phyloP scores from a whole-genome alignment of 768 basidiomycete genomes.

The Paxillus rubicundulus region DNA sequence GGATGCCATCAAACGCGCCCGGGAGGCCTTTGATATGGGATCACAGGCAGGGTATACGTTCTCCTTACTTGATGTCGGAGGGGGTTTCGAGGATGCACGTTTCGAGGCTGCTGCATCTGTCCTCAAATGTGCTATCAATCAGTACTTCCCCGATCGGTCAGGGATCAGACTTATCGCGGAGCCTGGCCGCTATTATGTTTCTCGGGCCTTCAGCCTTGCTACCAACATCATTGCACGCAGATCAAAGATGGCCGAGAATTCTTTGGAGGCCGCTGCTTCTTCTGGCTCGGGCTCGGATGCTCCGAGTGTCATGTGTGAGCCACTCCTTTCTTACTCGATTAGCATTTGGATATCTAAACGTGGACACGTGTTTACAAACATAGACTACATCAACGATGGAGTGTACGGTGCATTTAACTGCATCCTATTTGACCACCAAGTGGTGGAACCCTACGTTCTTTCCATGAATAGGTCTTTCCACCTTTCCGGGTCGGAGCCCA shows the following conservation, averaged over 20 bases:
- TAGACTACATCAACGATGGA: conserved; percentile 99
- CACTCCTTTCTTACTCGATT: conserved; percentile 19
- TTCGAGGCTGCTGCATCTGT: conserved; percentile 79
- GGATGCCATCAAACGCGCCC: conserved; percentile 84
- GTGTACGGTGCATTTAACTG: conserved; percentile 98
- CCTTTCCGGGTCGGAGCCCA: conserved; percentile 36
- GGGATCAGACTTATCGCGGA: conserved; percentile 88
- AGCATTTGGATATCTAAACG: background rate
- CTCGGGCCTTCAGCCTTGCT: conserved; percentile 88
- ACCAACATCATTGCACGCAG: conserved; percentile 91
- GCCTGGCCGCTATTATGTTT: conserved; percentile 93
- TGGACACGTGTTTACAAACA: background rate
- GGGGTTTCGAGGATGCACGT: conserved; percentile 88
- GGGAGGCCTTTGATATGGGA: conserved; percentile 85
- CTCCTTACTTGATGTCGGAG: conserved; percentile 87
- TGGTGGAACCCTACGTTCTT: conserved; percentile 79
- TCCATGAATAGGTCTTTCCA: conserved; percentile 65
- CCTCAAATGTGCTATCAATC: conserved; percentile 66
- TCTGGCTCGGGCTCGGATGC: conserved; percentile 30
- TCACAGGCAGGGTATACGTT: conserved; percentile 77
- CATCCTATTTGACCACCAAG: conserved; percentile 96
- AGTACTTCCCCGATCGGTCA: conserved; percentile 71
- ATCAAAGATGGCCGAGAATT: conserved; percentile 44
- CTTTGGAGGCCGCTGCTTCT: conserved; percentile 16
- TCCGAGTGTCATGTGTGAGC: conserved; percentile 88